Evolutionary conservation across 257 asterid genomes (phyloP), one percentile per base, ranked within the genome.

Genomic region (Scutellaria barbata): DNA sequence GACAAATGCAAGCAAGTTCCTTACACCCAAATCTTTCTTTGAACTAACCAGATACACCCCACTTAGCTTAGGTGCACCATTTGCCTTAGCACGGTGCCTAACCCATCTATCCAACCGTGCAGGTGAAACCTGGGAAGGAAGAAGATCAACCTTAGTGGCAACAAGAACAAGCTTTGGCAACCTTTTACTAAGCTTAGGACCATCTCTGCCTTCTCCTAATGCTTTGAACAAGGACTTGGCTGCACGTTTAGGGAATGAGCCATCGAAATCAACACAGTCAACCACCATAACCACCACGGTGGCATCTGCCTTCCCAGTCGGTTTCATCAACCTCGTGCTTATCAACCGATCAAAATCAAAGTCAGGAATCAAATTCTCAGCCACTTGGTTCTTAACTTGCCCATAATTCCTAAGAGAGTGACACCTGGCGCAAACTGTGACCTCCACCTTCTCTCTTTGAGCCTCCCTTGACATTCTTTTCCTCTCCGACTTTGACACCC

Each of bases 111-210:
- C 98, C 74, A 94, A 80, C 74, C 97, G 82, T 5, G 96, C 74
- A 41, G 98, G 97, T 40, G 98, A 94, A 61, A 94, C 55, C 78
- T 91, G 97, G 9, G 96, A 86, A 53, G 98, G 97, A 70, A 94
- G 96, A 75, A 94, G 98, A 84, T 94, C 98, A 52, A 86, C 96
- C 81, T 94, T 94, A 1, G 98, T 94, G 40, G 96, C 96, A 74
- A 94, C 98, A 25, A 94, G 88, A 78, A 94, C 90, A 66, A 94
- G 95, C 80, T 84, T 91, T n/a, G 98, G 97, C 84, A 89, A 69
- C 82, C 71, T 89, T 68, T 86, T 88, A 63, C 87, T 78, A 41
- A 39, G 77, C 66, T 83, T 87, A 3, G 75, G 65, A 47, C 94
- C 94, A 47, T 81, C 86, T 71, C 65, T 79, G 63, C 82, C 79